These are phyloP conservation scores for Alternaria sp. DNA, from an alignment of 2,329 filamentous ascomycete genomes.

Conservation along the genomic window DNA sequence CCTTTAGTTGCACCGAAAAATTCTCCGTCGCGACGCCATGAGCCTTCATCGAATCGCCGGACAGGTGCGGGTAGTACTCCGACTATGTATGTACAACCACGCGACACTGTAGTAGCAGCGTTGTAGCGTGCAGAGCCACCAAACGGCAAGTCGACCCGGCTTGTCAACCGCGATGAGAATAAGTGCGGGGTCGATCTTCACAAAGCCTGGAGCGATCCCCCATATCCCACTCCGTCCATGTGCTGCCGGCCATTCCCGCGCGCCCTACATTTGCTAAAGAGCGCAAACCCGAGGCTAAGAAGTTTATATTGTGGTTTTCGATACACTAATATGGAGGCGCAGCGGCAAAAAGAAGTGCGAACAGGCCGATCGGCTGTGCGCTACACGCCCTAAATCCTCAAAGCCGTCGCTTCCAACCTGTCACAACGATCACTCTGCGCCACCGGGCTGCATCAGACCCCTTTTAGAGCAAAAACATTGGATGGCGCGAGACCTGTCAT, in stretches of 20 bases:
- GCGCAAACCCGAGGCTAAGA: not conserved
- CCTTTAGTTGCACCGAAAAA: not conserved
- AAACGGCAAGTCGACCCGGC: not conserved
- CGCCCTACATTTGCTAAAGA: not conserved
- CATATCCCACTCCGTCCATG: not conserved
- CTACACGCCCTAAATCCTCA: not conserved
- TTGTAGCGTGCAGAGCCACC: not conserved
- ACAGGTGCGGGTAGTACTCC: not conserved
- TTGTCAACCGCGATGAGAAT: not conserved
- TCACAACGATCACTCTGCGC: not conserved
- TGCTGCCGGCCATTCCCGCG: not conserved
- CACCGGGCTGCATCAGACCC: not conserved
- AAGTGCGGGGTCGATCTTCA: not conserved
- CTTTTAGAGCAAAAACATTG: not conserved
- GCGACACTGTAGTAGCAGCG: not conserved
- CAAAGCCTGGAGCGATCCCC: not conserved
- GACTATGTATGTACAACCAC: not conserved
- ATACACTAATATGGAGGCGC: not conserved
- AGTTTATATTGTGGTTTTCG: conserved; percentile 6
- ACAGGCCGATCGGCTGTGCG: not conserved
- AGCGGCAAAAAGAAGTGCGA: not conserved
- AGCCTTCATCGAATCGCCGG: not conserved
- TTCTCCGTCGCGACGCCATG: not conserved
- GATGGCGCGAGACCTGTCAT: not conserved
- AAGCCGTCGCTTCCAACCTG: not conserved